phyloP scores from a whole-genome alignment of 192 early-diverging fungal species.

The Glomus cerebriforme region DNA sequence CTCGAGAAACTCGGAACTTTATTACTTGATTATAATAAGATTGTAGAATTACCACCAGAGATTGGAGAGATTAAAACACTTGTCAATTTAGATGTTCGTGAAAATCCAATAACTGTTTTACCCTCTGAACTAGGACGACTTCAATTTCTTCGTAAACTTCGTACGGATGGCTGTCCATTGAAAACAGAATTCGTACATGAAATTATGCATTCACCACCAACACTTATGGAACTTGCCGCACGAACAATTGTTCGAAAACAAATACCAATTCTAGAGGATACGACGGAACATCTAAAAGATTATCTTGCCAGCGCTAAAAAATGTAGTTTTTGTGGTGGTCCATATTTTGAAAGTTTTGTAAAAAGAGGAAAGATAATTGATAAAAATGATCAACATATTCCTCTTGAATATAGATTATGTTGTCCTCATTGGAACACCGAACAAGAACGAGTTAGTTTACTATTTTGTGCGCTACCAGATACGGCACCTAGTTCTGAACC shows the following conservation, averaged over 20 bases:
- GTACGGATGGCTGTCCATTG: slow-evolving; percentile 57
- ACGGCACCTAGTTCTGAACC: slow-evolving; percentile 52
- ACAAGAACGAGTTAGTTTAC: slow-evolving; percentile 59
- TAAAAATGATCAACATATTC: slow-evolving; percentile 53
- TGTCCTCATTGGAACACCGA: slow-evolving; percentile 76
- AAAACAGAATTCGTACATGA: slow-evolving; percentile 46
- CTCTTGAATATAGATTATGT: slow-evolving; percentile 75
- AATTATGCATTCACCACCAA: slow-evolving; percentile 56
- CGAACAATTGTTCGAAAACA: slow-evolving; percentile 70
- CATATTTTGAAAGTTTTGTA: slow-evolving; percentile 68
- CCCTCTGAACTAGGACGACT: slow-evolving; percentile 75
- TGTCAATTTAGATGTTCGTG: slow-evolving; percentile 63
- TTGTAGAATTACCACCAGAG: slow-evolving; percentile 63
- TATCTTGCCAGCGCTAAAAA: slow-evolving; percentile 61
- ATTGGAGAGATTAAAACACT: slow-evolving; percentile 64
- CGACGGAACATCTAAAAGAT: slow-evolving; percentile 57
- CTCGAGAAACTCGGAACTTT: slow-evolving; percentile 70
- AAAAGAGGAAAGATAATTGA: slow-evolving; percentile 65
- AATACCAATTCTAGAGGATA: slow-evolving; percentile 53
- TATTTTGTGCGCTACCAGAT: slow-evolving; percentile 65
- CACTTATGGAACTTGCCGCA: slow-evolving; percentile 76
- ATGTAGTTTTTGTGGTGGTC: slow-evolving; percentile 80
- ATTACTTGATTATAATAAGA: slow-evolving; percentile 59
- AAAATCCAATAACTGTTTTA: slow-evolving; percentile 65
- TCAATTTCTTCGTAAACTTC: slow-evolving; percentile 66